Base-by-base conservation (phyloP, 106 monocot species). In the Amphibolis antarctica region DNA sequence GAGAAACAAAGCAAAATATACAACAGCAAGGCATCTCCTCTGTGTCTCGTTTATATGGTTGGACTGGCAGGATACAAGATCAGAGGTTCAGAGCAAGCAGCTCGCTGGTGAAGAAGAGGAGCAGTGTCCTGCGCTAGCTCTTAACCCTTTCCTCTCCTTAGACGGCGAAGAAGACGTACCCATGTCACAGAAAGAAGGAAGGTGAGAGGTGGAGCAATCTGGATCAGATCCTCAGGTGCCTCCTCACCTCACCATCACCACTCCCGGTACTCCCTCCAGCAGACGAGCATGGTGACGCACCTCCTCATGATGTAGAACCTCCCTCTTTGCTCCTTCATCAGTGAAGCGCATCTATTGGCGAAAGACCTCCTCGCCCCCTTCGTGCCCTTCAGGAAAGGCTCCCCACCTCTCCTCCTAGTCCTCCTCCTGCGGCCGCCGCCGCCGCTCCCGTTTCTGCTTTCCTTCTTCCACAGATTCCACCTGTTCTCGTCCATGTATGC, bases 271-370 rank as follows among this genome's bases (percentile, higher is more conserved):
- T 57, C 68, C 1, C 58, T 53, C 68, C 68, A 69, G 46, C 68
- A 69, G 44, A 69, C 0, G 58, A 69, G 68, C 68, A 69, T 80
- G 63, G 57, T 64, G 43, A 80, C 80, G 61, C 80, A 80, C 28
- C 80, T 70, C 18, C 80, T 70, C 67, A 80, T 50, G 62, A 80
- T 80, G 75, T 80, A 80, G 71, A 80, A 80, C 59, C 67, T 66
- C 26, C 75, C 75, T 13, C 80, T 71, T 48, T 68, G 80, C 67
- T 80, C 80, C 53, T 71, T 80, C 18, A 75, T 71, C 13, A 80
- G 62, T 3, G 55, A 48, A 19, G 75, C 75, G 56, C 80, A 80
- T 42, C 75, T 65, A 4, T 75, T 56, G 0, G 71, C 29, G 67
- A 80, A 75, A 44, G 57, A 65, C 13, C 46, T 44, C 68, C 68